Base-by-base conservation (phyloP, 2,329 filamentous ascomycete genomes). In the Colletotrichum higginsianum region DNA sequence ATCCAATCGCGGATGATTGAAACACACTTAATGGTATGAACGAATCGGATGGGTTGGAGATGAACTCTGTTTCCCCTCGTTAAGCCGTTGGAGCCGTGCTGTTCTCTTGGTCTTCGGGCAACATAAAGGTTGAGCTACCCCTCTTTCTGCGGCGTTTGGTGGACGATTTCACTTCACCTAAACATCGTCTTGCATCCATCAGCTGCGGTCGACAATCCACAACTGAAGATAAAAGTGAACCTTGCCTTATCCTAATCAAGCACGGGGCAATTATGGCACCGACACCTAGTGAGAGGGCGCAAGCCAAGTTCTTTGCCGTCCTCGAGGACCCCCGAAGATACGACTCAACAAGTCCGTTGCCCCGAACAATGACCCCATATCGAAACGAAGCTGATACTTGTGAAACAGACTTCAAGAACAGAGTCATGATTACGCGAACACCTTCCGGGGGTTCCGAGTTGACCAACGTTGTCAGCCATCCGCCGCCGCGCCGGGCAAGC, bases 221-320 rank as follows among this genome's bases (percentile, higher is more conserved):
- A 15, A 21, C n/a, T 23, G 1, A 15, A 12, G 30, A 18, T 6
- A 12, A 16, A 21, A 23, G 9, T 40, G 30, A 46, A 44, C 3
- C 23, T 7, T 50, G 38, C 4, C 16, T 23, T 11, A 23, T 40
- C 4, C 8, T 18, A 23, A 55, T 8, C 52, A 5, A 11, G 35
- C 5, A 21, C 9, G 50, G 9, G 9, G 50, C 11, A 49, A 60
- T 16, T 11, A 71, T 71, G 68, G 68, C 68, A 30, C 68, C 68
- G 2, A 52, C 64, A 4, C 46, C 64, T 8, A 47, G 46, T 30
- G 68, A 71, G 16, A 71, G 61, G 21, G 68, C 68, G 1, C 67
- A 71, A 44, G 68, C 68, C 26, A 71, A 64, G 60, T 71, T 71
- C 46, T 68, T 58, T n/a, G 68, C 68, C 7, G 42, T 71, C 2